Conservation (phyloP, 306 rosid genomes). For the Rubus parviflorus region DNA sequence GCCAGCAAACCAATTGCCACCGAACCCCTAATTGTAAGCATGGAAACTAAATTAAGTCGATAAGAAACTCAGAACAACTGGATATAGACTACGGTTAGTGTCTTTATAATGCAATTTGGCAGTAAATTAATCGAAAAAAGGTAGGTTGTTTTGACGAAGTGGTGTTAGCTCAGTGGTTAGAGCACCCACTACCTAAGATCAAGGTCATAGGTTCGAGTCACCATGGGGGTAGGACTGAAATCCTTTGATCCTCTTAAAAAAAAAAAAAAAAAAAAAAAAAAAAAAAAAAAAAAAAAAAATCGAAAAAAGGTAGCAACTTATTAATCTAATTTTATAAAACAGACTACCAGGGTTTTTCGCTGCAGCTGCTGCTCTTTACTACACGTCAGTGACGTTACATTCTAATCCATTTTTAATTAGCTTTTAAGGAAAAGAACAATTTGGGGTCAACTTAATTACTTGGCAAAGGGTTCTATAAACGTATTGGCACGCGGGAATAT, state of each 20-base stretch:
- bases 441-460: slow-evolving; percentile 17
- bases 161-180: too few species aligned
- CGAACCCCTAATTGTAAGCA: neutral
- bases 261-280: too few species aligned
- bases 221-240: too few species aligned
- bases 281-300: too few species aligned
- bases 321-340: neutral
- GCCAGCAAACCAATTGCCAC: slow-evolving; percentile 4
- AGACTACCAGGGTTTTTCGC: neutral
- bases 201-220: too few species aligned
- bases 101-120: neutral
- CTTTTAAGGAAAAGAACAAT: neutral
- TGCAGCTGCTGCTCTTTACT: neutral
- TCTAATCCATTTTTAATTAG: neutral
- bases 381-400: neutral
- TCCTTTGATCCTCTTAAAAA: too few species aligned
- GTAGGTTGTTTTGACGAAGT: too few species aligned
- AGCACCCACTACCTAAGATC: too few species aligned
- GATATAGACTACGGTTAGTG: neutral
- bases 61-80: neutral
- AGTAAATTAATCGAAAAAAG: neutral
- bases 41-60: neutral
- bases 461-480: slow-evolving; percentile 8
- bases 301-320: neutral
- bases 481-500: neutral